Evolutionary conservation across 352 stramenopile genomes (phyloP), one percentile per base, ranked within the genome.

Genomic region (Sclerospora graminicola): DNA sequence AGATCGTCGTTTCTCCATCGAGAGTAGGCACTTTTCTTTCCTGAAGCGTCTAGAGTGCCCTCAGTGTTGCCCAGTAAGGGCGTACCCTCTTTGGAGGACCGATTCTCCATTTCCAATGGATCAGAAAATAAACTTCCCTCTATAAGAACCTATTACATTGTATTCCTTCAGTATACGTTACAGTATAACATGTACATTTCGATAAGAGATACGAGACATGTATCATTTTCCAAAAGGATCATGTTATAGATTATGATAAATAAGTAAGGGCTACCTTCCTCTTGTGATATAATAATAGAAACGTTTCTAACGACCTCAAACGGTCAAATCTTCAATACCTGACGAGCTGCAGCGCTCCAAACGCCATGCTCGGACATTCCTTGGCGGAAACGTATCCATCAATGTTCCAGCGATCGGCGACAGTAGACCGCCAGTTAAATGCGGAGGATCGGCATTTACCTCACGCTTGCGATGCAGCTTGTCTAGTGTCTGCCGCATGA

Each of bases 401-500:
- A 48, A 29, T 29, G 39, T 27, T 50, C 40, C 41, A 26, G 21
- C 4, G 6, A 26, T 26, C 4, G 21, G 21, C 21, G 21, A 26
- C 21, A 26, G 3, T 26, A 6, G 21, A 26, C 21, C 21, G 21
- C 21, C 21, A 3, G 6, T 26, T 6, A 6, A 26, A 21, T 54
- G 30, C 2, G 31, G 35, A 26, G 27, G 24, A 41, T 16, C 42
- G 7, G 41, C 33, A 33, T 30, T 31, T 19, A 89, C 77, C 33
- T 87, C 69, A 6, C 88, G 60, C 24, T 90, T 90, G 78, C 49
- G 87, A 70, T 5, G 78, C 75, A 90, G 70, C 45, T 88, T 87
- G 54, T 82, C 77, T 21, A 86, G 50, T 13, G 78, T 73, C 34
- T 84, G 63, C 0, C 78, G 73, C 75, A 90, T 88, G 31, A 83